A percentile compares a stretch with the other conserved stretches of the same genome.
Evolutionary conservation across 352 stramenopile genomes (phyloP).

Genomic region (Hyaloperonospora brassicae): DNA sequence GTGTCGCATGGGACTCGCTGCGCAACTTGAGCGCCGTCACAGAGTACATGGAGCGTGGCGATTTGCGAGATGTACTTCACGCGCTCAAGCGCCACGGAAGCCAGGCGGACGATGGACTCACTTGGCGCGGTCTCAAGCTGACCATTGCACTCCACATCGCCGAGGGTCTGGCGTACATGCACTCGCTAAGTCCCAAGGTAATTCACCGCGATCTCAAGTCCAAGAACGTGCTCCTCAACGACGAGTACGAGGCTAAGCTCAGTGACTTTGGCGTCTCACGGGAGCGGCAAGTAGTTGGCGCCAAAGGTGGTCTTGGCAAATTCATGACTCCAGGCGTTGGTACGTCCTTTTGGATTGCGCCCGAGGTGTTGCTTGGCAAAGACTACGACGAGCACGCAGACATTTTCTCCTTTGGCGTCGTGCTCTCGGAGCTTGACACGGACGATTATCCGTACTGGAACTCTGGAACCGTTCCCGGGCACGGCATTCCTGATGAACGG

Average conservation of each 20-base stretch:
- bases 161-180: conserved; percentile 56
- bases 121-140: conserved; percentile 45
- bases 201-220: conserved; percentile 79
- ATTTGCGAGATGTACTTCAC: conserved; percentile 43
- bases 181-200: conserved; percentile 52
- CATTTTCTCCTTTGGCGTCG: conserved; percentile 40
- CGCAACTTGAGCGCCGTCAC: conserved; percentile 49
- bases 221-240: conserved; percentile 67
- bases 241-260: conserved; percentile 53
- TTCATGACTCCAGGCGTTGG: conserved; percentile 47
- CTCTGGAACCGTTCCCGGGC: conserved; percentile 22
- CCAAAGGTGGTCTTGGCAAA: conserved; percentile 21
- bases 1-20: conserved; percentile 55
- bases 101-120: conserved; percentile 22
- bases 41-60: conserved; percentile 68
- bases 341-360: conserved; percentile 42
- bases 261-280: conserved; percentile 72
- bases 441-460: conserved; percentile 44
- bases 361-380: conserved; percentile 31
- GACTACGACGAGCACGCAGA: conserved; percentile 42
- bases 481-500: conserved; percentile 22
- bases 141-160: conserved; percentile 56
- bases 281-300: conserved; percentile 20
- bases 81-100: conserved; percentile 26
- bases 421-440: conserved; percentile 46